Base-by-base conservation (phyloP, 805 yeast genomes). In the Candida krabiensis region DNA sequence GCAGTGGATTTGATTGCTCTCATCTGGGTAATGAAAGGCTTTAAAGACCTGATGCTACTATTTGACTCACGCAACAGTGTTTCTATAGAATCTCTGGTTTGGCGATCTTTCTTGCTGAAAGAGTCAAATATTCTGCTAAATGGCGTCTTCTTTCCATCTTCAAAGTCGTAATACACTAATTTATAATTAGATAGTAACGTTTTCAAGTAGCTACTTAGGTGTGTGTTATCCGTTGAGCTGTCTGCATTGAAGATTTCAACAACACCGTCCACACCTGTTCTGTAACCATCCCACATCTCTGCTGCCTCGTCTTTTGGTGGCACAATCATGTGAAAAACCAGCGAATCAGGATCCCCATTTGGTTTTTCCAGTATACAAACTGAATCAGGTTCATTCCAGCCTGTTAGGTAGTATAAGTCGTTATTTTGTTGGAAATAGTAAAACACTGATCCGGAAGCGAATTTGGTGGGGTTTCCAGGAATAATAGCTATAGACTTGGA, bases 281-380 rank as follows among this genome's bases (percentile, higher is more conserved):
- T 75, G 30, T 77, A 82, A 9, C 99, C 99, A 52, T 91, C 97
- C 99, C 99, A 93, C 46, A 83, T 78, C 63, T 93, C 99, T 16
- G 75, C 77, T 33, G 70, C 71, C 5, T 79, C 74, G 56, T 90
- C 85, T 56, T 84, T 83, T 12, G 88, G 89, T 3, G 89, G 96
- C 3, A 91, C 96, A 34, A 89, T 66, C 83, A 93, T 75, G 50
- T 86, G 91, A 47, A 86, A 76, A 7, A 73, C 58, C 24, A 77
- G 69, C 35, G 79, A 76, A 18, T 73, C 76, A n/a, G 73, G 64
- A 41, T 71, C 63, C 37, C 70, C 69, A 24, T 67, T 63, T 28
- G 79, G 75, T 49, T 80, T 82, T 49, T 85, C 95, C 30, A 87
- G 61, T 8, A 83, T 59, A 45, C 78, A 75, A 44, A 82, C 75